Conservation (phyloP, 371 early-diverging fungal genomes). For the Mucor irregularis region DNA sequence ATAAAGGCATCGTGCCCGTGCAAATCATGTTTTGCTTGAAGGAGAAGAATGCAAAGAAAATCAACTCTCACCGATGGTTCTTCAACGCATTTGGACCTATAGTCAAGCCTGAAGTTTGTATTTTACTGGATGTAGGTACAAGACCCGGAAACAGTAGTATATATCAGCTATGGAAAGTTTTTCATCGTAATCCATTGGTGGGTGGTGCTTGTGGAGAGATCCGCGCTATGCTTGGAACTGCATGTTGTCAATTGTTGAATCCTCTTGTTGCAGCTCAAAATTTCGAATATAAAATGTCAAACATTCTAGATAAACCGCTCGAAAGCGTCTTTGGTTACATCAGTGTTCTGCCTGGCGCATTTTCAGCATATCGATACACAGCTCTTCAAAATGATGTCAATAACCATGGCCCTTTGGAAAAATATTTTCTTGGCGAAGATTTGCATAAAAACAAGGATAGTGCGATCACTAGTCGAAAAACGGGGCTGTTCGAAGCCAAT, state of each 20-base stretch:
- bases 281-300: slow-evolving; percentile 86
- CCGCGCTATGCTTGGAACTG: slow-evolving; percentile 57
- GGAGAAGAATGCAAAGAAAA: slow-evolving; percentile 84
- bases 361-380: slow-evolving; percentile 68
- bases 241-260: slow-evolving; percentile 61
- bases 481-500: slow-evolving; percentile 66
- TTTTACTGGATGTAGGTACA: slow-evolving; percentile 78
- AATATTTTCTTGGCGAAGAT: slow-evolving; percentile 72
- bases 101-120: slow-evolving; percentile 73
- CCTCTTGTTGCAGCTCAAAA: slow-evolving; percentile 83
- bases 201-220: slow-evolving; percentile 85
- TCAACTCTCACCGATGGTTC: slow-evolving; percentile 90
- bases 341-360: slow-evolving; percentile 77
- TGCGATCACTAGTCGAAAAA: slow-evolving; percentile 32
- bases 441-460: slow-evolving; percentile 39
- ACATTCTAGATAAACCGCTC: slow-evolving; percentile 83
- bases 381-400: slow-evolving; percentile 57
- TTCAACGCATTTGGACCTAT: slow-evolving; percentile 74
- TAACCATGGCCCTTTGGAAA: slow-evolving; percentile 62
- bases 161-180: slow-evolving; percentile 74
- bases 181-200: slow-evolving; percentile 60
- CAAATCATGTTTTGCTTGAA: slow-evolving; percentile 83
- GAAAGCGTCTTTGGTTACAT: slow-evolving; percentile 88
- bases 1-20: too few species aligned
- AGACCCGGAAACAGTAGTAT: slow-evolving; percentile 59